Base-by-base conservation (phyloP, 2,329 filamentous ascomycete species). In the Pseudophaeomoniella oleicola region DNA sequence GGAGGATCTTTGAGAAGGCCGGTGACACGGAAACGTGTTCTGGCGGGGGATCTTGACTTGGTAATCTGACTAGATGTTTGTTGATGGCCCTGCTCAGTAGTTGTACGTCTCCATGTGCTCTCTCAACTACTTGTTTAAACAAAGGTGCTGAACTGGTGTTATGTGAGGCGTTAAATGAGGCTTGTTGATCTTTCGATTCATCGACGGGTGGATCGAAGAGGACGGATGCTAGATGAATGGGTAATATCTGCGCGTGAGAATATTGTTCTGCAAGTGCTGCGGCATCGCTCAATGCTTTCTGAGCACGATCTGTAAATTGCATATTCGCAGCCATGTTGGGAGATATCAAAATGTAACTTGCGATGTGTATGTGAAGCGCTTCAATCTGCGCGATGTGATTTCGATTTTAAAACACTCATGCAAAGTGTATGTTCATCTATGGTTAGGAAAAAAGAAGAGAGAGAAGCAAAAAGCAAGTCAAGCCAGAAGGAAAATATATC, bases 41-140 rank as follows among this genome's bases (percentile, higher is more conserved):
- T 42, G 90, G 90, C 10, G 90, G 87, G 11, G 90, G 90, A 48
- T 94, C 85, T 63, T 98, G 90, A 53, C 83, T 92, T 3, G 90
- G 88, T 50, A 94, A 67, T 38, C 90, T 81, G 40, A 96, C 88
- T 45, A 98, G 69, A 14, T 69, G 71, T 69, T 92, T 94, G 71
- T 96, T 96, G 50, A 98, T 71, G 10, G 84, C 71, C 50, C 90
- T 76, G 54, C 93, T 85, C 50, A 96, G 79, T 30, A 81, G 67
- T 59, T 96, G 88, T 35, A 83, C 73, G 56, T 98, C 90, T 52
- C 90, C 90, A 62, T 92, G 83, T 34, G 90, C 88, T 51, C 83
- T 77, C 61, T 98, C 88, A 43, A 98, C 70, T 39, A 94, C 88
- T 62, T 98, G 90, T 46, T 84, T 78, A 67, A 96, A 92, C 37